A percentile compares a stretch with the other conserved stretches of the same genome.
These are phyloP conservation scores for Lablab purpureus DNA, from an alignment of 306 rosid species.

Conservation along the genomic window DNA sequence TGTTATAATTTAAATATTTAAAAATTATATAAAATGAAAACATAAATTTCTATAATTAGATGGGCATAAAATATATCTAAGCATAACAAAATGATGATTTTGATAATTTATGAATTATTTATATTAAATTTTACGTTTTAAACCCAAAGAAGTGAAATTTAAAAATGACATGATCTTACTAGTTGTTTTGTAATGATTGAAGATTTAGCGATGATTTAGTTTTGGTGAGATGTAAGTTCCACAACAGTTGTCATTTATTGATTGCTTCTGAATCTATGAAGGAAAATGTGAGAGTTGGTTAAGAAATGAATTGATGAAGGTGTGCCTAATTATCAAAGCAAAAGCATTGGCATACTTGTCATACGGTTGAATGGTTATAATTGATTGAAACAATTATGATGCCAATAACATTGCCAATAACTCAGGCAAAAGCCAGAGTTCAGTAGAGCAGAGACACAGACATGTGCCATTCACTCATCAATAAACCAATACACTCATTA, in stretches of 20 bases:
- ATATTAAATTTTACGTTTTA: neutral
- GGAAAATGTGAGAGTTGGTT: slow-evolving; percentile 15
- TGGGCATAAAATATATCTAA: neutral
- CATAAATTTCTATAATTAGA: too few relatives aligned
- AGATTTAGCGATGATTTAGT: slow-evolving; percentile 1
- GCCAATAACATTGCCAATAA: slow-evolving; percentile 40
- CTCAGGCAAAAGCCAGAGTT: slow-evolving; percentile 38
- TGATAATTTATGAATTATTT: neutral
- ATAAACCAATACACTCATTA: slow-evolving; percentile 40
- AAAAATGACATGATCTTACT: neutral
- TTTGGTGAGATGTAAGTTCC: slow-evolving; percentile 11
- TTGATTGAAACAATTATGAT: slow-evolving; percentile 39
- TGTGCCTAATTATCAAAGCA: slow-evolving; percentile 39
- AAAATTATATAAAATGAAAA: too few relatives aligned
- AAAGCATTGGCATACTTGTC: slow-evolving; percentile 46
- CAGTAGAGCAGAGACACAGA: slow-evolving; percentile 44
- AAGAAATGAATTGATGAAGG: slow-evolving; percentile 34
- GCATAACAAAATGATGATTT: neutral
- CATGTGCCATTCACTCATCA: slow-evolving; percentile 54
- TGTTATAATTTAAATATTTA: too few relatives aligned
- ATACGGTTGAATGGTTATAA: slow-evolving; percentile 41
- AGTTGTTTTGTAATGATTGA: neutral
- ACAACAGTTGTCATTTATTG: neutral
- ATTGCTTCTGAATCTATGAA: neutral
- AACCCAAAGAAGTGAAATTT: neutral